Conservation (phyloP, 768 basidiomycete genomes). For the Hygrocybe punicea region DNA sequence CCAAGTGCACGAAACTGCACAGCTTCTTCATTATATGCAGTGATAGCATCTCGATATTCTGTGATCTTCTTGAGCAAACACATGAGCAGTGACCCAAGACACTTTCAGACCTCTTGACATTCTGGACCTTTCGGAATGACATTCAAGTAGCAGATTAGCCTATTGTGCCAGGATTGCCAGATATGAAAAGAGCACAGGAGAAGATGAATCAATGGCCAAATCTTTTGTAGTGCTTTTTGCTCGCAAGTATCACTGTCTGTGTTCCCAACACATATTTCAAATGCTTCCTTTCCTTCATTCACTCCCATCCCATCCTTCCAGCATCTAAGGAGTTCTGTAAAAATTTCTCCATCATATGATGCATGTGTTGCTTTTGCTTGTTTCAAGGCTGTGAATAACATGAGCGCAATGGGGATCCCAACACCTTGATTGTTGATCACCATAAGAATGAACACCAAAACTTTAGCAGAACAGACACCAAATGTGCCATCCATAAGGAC, state of each 20-base stretch:
- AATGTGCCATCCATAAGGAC: slow-evolving; percentile 13
- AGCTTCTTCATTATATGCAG: slow-evolving; percentile 14
- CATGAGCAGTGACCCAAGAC: slow-evolving; percentile 11
- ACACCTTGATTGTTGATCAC: slow-evolving; percentile 7
- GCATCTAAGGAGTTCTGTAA: background rate
- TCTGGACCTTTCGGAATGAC: slow-evolving; percentile 26
- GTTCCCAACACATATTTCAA: slow-evolving; percentile 18
- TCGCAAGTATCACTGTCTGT: slow-evolving; percentile 33
- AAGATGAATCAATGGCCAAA: slow-evolving; percentile 21
- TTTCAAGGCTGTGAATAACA: slow-evolving; percentile 6
- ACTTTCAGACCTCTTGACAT: slow-evolving; percentile 12
- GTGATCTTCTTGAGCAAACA: slow-evolving; percentile 21
- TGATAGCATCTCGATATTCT: slow-evolving; percentile 18
- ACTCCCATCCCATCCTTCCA: slow-evolving; percentile 5
- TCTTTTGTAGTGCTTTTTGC: slow-evolving; percentile 16
- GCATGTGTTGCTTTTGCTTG: slow-evolving; percentile 8
- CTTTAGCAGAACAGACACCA: slow-evolving; percentile 10
- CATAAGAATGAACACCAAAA: slow-evolving; percentile 10
- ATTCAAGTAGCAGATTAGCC: slow-evolving; percentile 23
- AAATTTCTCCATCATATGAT: background rate
- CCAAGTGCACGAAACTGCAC: slow-evolving; percentile 14
- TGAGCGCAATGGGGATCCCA: slow-evolving; percentile 3
- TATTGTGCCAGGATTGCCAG: slow-evolving; percentile 34
- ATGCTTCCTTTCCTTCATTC: slow-evolving; percentile 17
- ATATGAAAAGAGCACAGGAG: slow-evolving; percentile 37